A percentile compares a stretch with the other conserved stretches of the same genome.
Evolutionary conservation across 2,329 filamentous ascomycete species (phyloP).

Genomic region (Claviceps pusilla): DNA sequence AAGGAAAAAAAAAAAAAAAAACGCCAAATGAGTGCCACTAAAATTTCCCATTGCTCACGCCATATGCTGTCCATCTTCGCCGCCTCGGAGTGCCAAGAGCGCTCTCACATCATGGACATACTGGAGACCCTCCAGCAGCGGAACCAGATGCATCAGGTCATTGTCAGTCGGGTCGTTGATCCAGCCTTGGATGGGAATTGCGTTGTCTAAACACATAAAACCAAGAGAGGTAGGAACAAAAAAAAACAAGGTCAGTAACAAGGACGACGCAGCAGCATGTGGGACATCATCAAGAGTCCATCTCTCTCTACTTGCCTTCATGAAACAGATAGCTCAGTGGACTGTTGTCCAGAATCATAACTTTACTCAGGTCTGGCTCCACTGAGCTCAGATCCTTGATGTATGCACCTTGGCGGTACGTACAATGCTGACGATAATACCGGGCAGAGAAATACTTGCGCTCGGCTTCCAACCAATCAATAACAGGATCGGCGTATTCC

Average conservation of each 20-base stretch:
- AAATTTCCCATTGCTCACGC: slow-evolving; percentile 14
- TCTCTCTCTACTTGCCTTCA: slow-evolving; percentile 50
- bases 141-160: slow-evolving; percentile 82
- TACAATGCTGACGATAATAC: slow-evolving; percentile 96
- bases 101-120: slow-evolving; percentile 94
- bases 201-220: slow-evolving; percentile 56
- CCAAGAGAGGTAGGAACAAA: slow-evolving; percentile 1
- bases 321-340: slow-evolving; percentile 98
- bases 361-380: slow-evolving; percentile 90
- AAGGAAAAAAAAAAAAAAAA: not conserved
- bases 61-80: slow-evolving; percentile 57
- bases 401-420: slow-evolving; percentile 84
- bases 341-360: slow-evolving; percentile 98
- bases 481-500: slow-evolving; percentile 95
- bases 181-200: slow-evolving; percentile 97
- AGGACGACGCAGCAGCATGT: not conserved
- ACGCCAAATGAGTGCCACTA: slow-evolving; percentile 5
- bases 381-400: slow-evolving; percentile 96
- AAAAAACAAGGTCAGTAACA: not conserved
- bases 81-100: slow-evolving; percentile 72
- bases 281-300: not conserved
- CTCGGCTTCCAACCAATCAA: slow-evolving; percentile 95
- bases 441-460: slow-evolving; percentile 88
- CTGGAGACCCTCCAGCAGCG: slow-evolving; percentile 83
- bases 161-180: slow-evolving; percentile 97